Conservation (phyloP, 2,329 filamentous ascomycete species). For the Fusarium globosum region DNA sequence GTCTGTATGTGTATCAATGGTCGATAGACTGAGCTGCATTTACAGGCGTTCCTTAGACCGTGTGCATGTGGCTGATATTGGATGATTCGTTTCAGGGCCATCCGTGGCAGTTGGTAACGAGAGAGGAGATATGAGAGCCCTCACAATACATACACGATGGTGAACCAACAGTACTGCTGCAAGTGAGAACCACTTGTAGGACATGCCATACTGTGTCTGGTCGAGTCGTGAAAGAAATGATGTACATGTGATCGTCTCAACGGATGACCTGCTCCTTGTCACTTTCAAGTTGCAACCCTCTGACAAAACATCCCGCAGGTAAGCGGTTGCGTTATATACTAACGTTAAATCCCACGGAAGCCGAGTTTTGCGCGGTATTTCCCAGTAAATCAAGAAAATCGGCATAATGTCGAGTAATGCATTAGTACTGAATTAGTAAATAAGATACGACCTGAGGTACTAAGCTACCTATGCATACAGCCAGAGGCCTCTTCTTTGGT, state of each 20-base stretch:
- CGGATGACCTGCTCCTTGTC: constrained; percentile 5
- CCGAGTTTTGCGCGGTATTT: constrained; percentile 5
- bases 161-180: neutral
- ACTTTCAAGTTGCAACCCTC: neutral
- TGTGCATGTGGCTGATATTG: constrained; percentile 3
- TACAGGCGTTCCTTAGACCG: constrained; percentile 4
- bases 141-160: neutral
- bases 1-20: neutral
- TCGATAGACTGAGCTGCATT: constrained; percentile 8
- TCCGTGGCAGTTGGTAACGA: neutral
- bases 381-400: neutral
- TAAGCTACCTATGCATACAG: neutral
- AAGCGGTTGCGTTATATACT: neutral
- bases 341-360: neutral
- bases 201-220: neutral
- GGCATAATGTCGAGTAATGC: neutral
- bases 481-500: neutral
- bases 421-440: neutral
- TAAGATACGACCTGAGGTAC: neutral
- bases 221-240: neutral
- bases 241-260: constrained; percentile 10
- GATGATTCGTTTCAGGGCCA: neutral
- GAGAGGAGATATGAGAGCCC: neutral
- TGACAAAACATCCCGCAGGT: neutral
- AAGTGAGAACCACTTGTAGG: neutral